Base-by-base conservation (phyloP, 768 basidiomycete species). In the Suillus clintonianus region DNA sequence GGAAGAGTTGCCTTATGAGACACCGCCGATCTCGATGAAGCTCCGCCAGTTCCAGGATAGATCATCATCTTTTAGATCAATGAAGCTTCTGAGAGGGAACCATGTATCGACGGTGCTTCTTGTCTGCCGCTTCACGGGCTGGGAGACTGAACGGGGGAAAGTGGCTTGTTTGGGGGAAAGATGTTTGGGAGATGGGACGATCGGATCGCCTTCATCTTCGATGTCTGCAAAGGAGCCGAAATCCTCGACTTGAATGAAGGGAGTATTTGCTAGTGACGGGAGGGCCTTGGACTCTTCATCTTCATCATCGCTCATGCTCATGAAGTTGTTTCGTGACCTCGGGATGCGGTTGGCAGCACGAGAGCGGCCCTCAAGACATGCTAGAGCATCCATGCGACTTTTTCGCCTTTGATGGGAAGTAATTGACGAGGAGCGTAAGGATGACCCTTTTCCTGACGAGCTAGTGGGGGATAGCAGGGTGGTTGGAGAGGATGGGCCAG, bases 291-390 rank as follows among this genome's bases (percentile, higher is more conserved):
- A 58, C 10, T 75, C 80, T 5, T 82, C 83, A 56, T 83, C 83
- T 27, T 88, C 88, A 64, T 89, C 87, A 67, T 90, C 89, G 59
- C 79, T 83, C 82, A 88, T 84, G 76, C 79, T 86, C 85, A 89
- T 89, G 67, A 89, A 89, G 71, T 89, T 88, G 34, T 72, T 69
- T 56, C 76, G 72, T 15, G 66, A n/a, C 34, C 69, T 57, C 1
- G 70, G 55, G 7, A 69, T 62, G 24, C 72, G 73, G 62, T 66
- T 63, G 36, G 64, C 71, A 6, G 64, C 68, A 36, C 70, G 65
- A 1, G 71, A 73, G 37, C 83, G 82, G 17, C 89, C 89, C 66
- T 90, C 89, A 30, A 90, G 82, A 32, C 83, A 79, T 0, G 88
- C 89, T 8, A 90, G 83, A 0, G 89, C 89, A 27, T 85, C 82